Conservation (phyloP, 805 yeast species). For the Scheffersomyces coipomensis region DNA sequence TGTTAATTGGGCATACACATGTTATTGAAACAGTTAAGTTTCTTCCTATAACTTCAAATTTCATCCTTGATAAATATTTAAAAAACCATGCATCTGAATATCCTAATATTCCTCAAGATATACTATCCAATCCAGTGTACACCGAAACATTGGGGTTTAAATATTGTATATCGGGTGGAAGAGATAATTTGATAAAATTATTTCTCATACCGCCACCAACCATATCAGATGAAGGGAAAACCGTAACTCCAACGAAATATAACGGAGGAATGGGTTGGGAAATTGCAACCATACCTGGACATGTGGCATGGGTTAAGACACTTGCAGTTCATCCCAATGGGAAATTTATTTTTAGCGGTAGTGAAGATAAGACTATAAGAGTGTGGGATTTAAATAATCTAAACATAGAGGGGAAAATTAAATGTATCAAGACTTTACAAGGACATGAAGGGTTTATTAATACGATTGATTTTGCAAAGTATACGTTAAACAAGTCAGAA, state of each 20-base stretch:
- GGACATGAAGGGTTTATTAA: constrained; percentile 80
- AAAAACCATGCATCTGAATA: constrained; percentile 27
- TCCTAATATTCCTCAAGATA: constrained; percentile 30
- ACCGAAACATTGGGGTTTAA: constrained; percentile 50
- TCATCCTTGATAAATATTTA: constrained; percentile 46
- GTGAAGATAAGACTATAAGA: constrained; percentile 76
- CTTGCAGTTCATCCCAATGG: constrained; percentile 76
- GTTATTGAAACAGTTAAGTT: constrained; percentile 75
- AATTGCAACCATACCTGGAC: constrained; percentile 63
- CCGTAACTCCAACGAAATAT: constrained; percentile 51
- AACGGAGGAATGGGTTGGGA: constrained; percentile 60
- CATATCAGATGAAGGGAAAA: constrained; percentile 50
- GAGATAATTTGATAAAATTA: constrained; percentile 71
- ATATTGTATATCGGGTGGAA: constrained; percentile 73
- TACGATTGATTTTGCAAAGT: constrained; percentile 52
- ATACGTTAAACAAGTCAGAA: constrained; percentile 21
- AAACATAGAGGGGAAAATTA: constrained; percentile 41
- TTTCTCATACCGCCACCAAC: constrained; percentile 78
- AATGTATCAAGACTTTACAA: constrained; percentile 45
- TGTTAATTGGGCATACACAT: constrained; percentile 76
- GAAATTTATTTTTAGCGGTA: constrained; percentile 60
- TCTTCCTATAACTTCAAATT: constrained; percentile 53
- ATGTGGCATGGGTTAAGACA: constrained; percentile 82
- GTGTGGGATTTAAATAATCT: constrained; percentile 67
- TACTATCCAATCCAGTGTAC: constrained; percentile 26